Evolutionary conservation across 495 filamentous ascomycete genomes (phyloP), one percentile per base, ranked within the genome.

Genomic region (Penicillium canariense): DNA sequence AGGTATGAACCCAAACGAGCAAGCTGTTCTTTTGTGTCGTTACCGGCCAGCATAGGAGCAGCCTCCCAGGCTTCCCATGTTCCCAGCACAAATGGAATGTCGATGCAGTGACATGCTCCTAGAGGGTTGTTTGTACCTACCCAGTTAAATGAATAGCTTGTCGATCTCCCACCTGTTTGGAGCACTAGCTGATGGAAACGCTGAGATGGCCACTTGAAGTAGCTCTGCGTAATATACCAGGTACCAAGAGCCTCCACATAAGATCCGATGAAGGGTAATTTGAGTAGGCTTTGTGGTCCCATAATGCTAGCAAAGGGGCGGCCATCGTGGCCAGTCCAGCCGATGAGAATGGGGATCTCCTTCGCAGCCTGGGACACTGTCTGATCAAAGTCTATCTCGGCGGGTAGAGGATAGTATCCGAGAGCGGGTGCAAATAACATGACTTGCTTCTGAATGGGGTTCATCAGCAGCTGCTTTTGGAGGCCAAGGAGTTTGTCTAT

Each of bases 181-280:
- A 47, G 26, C 2, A 48, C 27, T 20, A 35, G 48, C 22, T 58
- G 17, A 25, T 40, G 43, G 12, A 58, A 58, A 1, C 35, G 25
- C 20, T 40, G 48, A 18, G 49, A 47, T 35, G 55, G 55, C 34
- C 49, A 47, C 26, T 57, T 51, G 34, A 58, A 58, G n/a, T 52
- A 58, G 42, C 44, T 58, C 17, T 58, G 48, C 11, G 55, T 48
- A 10, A 58, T 52, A 17, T 52, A 58, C 55, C 55, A 52, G 12
- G 43, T 48, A 5, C 34, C 43, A 3, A 52, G 12, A 14, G 42
- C 28, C 44, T 52, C 54, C 23, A 56, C 17, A 26, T 45, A 56
- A 10, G 54, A 7, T 10, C 54, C 54, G 11, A 56, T 17, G 11
- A 56, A 4, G 2, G 54, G 54, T 8, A 56, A 34, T 26, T 53